Conservation (phyloP, 2,329 filamentous ascomycete species). For the Raffaelea deltoideospora region DNA sequence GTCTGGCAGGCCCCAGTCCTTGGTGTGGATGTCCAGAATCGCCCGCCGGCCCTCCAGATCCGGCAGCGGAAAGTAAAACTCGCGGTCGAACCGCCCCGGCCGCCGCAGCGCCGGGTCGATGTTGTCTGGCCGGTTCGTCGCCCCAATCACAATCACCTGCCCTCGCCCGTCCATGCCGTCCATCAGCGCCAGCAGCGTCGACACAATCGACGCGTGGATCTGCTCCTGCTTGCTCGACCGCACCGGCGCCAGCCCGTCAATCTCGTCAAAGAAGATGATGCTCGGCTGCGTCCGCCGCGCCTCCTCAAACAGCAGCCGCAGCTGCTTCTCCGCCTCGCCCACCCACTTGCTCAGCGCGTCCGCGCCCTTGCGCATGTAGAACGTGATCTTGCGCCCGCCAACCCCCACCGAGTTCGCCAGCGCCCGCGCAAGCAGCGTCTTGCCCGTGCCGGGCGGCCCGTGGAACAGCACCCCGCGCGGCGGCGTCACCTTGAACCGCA, state of each 20-base stretch:
- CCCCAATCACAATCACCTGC: slow-evolving; percentile 95
- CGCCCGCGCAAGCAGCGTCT: slow-evolving; percentile 87
- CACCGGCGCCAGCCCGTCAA: slow-evolving; percentile 89
- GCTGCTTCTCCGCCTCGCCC: slow-evolving; percentile 89
- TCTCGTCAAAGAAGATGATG: slow-evolving; percentile 99
- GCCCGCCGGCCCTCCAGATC: slow-evolving; percentile 64
- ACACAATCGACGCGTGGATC: slow-evolving; percentile 95
- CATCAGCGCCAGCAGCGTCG: slow-evolving; percentile 86
- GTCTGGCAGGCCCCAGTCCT: slow-evolving; percentile 73
- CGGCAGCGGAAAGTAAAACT: slow-evolving; percentile 95
- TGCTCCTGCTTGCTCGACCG: slow-evolving; percentile 97
- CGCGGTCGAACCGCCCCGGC: slow-evolving; percentile 87
- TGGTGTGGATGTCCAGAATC: slow-evolving; percentile 91
- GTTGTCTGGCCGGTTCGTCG: slow-evolving; percentile 93
- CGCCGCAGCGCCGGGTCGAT: slow-evolving; percentile 91
- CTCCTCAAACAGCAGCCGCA: slow-evolving; percentile 87
- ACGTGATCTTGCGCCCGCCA: slow-evolving; percentile 87
- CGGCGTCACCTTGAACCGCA: slow-evolving; percentile 81
- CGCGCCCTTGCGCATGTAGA: slow-evolving; percentile 98
- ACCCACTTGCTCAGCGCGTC: slow-evolving; percentile 99
- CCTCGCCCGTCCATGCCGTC: slow-evolving; percentile 97
- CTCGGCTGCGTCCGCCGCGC: slow-evolving; percentile 90
- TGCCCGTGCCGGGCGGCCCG: slow-evolving; percentile 92
- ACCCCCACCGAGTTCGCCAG: slow-evolving; percentile 81
- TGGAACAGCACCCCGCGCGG: slow-evolving; percentile 93